Base-by-base conservation (phyloP, 305 asterid species). In the Ilex paraguariensis region DNA sequence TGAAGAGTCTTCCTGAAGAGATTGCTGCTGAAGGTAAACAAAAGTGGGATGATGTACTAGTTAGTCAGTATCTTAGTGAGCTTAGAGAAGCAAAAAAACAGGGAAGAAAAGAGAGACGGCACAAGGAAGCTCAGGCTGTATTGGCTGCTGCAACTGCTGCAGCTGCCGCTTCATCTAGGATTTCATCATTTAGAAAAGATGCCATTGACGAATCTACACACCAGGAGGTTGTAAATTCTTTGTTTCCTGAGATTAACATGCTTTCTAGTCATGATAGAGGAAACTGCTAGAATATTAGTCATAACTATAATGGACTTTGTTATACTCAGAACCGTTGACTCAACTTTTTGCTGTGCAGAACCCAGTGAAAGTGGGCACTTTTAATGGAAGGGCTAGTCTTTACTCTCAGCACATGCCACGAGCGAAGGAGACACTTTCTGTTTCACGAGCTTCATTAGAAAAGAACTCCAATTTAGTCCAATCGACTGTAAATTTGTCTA, bases 131-230 rank as follows among this genome's bases (percentile, higher is more conserved):
- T 60, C 99, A 94, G 82, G 96, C 95, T 67, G 87, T 90, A 33
- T 73, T 94, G 81, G 98, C 97, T 60, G 99, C 99, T 71, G 99
- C 99, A 56, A 85, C 99, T 73, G 99, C 99, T 54, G 99, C 99
- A 21, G 99, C 95, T 50, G 99, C 98, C 36, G 87, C 96, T 62
- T 94, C 99, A 55, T 86, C 99, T 61, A 79, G 99, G 81, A 62
- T 64, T 63, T 83, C 91, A 57, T 86, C 99, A 46, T 60, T 80
- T 69, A 84, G 98, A 83, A 94, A 88, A 80, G 99, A 94, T 60
- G 28, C 77, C 63, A 70, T 80, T 28, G 97, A 91, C 66, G 99
- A 87, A 65, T 71, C 87, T 74, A 66, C 80, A 14, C 80, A 75
- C 36, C 81, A 66, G 61, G 90, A 86, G 95, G 96, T 94, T 58